Evolutionary conservation across 164 flowering plant species (phyloP).

Genomic region (Macadamia tetraphylla): DNA sequence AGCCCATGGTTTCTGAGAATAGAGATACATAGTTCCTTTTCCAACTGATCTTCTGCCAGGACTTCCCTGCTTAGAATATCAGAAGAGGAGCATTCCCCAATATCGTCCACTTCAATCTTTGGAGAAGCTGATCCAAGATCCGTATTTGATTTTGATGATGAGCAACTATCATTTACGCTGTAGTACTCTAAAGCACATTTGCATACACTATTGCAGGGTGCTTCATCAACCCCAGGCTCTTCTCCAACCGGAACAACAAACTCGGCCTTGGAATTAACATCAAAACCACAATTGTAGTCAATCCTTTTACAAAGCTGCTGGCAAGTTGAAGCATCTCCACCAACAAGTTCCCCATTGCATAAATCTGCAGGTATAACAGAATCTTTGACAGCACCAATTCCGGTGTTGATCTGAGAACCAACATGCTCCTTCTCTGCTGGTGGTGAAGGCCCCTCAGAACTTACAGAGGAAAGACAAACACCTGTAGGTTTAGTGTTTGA

Average conservation of each 20-base stretch:
- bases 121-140: conserved; percentile 36
- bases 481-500: conserved; percentile 26
- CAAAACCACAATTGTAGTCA: conserved; percentile 1
- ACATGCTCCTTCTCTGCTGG: conserved; percentile 13
- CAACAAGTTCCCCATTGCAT: conserved; percentile 11
- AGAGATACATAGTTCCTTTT: conserved; percentile 45
- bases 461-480: conserved; percentile 24
- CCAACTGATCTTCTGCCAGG: conserved; percentile 28
- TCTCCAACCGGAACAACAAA: conserved; percentile 15
- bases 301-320: not conserved
- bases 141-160: conserved; percentile 62
- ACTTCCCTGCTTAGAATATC: conserved; percentile 27
- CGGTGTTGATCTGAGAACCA: conserved; percentile 16
- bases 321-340: not conserved
- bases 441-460: conserved; percentile 28
- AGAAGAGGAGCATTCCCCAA: conserved; percentile 77
- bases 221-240: conserved; percentile 22
- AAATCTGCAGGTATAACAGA: conserved; percentile 15
- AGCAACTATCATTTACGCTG: conserved; percentile 56
- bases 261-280: conserved; percentile 14
- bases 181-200: conserved; percentile 24
- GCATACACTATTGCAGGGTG: conserved; percentile 7
- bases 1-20: conserved; percentile 45
- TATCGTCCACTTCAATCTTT: conserved; percentile 42
- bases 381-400: conserved; percentile 14